These are phyloP conservation scores for Ogataea paraovalis DNA, from an alignment of 805 yeast genomes.

Conservation along the genomic window DNA sequence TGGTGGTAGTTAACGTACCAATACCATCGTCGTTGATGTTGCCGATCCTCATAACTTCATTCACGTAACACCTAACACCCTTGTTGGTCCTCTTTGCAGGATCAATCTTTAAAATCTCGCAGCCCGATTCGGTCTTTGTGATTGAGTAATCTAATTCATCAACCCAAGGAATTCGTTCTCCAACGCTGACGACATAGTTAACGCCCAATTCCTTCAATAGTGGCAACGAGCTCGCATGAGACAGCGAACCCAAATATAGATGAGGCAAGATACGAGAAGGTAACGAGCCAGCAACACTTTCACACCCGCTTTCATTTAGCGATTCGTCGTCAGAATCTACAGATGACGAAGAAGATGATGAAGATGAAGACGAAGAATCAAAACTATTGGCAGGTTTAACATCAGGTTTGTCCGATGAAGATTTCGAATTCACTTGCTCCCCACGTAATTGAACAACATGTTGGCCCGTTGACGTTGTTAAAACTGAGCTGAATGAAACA, in stretches of 20 bases:
- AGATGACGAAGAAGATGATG: not conserved
- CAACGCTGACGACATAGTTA: slow-evolving; percentile 75
- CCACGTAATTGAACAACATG: slow-evolving; percentile 30
- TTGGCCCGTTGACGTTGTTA: slow-evolving; percentile 26
- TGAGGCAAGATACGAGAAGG: slow-evolving; percentile 85
- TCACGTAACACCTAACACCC: slow-evolving; percentile 31
- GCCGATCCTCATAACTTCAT: slow-evolving; percentile 56
- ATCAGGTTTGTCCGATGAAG: not conserved
- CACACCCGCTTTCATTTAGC: slow-evolving; percentile 29
- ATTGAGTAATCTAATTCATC: slow-evolving; percentile 20
- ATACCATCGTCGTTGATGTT: slow-evolving; percentile 90
- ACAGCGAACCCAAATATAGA: slow-evolving; percentile 77
- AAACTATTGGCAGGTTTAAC: slow-evolving; percentile 3
- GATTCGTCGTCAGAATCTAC: slow-evolving; percentile 1
- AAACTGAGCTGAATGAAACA: slow-evolving; percentile 16
- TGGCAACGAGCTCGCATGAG: slow-evolving; percentile 71
- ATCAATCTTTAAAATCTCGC: slow-evolving; percentile 25
- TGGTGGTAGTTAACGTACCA: slow-evolving; percentile 61
- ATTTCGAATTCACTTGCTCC: slow-evolving; percentile 3
- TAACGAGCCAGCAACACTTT: slow-evolving; percentile 51
- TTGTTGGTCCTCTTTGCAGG: slow-evolving; percentile 14
- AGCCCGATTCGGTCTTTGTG: slow-evolving; percentile 23
- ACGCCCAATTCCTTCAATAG: slow-evolving; percentile 65
- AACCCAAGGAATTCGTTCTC: slow-evolving; percentile 73
- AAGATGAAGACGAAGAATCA: slow-evolving; percentile 1